Conservation (phyloP, 345 rosid species). For the Atalantia buxifolia region DNA sequence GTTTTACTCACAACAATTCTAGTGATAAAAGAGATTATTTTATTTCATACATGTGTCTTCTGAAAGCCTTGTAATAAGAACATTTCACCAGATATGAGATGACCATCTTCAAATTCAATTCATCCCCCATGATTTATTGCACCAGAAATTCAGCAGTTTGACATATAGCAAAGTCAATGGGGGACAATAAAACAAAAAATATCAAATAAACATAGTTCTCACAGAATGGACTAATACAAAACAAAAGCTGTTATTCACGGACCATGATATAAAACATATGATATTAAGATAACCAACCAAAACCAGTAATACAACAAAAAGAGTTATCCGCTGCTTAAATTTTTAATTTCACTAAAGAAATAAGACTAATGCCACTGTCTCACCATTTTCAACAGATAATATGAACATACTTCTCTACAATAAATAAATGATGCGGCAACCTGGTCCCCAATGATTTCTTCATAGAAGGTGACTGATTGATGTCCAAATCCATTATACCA, state of each 20-base stretch:
- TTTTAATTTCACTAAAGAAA: background rate
- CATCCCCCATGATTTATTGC: background rate
- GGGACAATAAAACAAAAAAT: background rate
- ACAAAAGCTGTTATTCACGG: background rate
- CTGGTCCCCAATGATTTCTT: background rate
- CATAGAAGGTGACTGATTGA: background rate
- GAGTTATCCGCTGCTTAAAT: background rate
- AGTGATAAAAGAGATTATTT: background rate
- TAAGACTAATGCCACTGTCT: background rate
- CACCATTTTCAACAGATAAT: background rate
- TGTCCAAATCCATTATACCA: background rate
- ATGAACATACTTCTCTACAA: background rate
- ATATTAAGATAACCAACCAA: background rate
- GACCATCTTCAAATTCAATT: background rate
- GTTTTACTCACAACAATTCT: background rate
- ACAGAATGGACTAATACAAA: background rate
- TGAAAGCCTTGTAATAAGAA: background rate
- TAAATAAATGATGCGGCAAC: background rate
- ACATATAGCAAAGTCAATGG: background rate
- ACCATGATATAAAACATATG: background rate
- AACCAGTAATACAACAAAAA: background rate
- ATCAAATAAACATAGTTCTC: background rate
- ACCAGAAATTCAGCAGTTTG: background rate
- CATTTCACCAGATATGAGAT: background rate
- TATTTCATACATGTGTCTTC: background rate